Percentiles rank a stretch among this genome's conserved stretches.
Evolutionary conservation across 192 early-diverging fungal genomes (phyloP).

Genomic region (Coemansia sp.): DNA sequence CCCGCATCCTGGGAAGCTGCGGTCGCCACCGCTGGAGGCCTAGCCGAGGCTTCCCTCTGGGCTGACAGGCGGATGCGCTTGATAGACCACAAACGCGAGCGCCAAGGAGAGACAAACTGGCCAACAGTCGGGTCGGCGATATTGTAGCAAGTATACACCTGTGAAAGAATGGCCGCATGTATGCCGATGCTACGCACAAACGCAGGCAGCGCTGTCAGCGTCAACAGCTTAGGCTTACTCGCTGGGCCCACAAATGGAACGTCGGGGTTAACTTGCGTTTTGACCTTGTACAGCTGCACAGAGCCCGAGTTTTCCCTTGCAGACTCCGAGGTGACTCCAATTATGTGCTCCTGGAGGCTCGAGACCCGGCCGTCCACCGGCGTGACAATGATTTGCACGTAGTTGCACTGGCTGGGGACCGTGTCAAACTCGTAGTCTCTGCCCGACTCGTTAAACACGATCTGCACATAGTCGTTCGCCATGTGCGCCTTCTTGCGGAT

Average conservation of each 20-base stretch:
- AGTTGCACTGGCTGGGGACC: slow-evolving; percentile 94
- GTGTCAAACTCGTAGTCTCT: slow-evolving; percentile 84
- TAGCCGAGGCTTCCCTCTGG: slow-evolving; percentile 20
- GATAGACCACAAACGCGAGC: slow-evolving; percentile 89
- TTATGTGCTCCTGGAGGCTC: slow-evolving; percentile 66
- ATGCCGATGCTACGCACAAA: slow-evolving; percentile 86
- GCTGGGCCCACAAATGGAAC: slow-evolving; percentile 86
- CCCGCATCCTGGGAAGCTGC: background rate
- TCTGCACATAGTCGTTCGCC: slow-evolving; percentile 95
- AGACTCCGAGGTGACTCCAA: slow-evolving; percentile 15
- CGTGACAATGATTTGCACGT: slow-evolving; percentile 91
- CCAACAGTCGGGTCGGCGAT: slow-evolving; percentile 55
- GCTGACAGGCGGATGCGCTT: slow-evolving; percentile 65
- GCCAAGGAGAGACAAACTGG: slow-evolving; percentile 88
- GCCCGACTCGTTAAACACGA: slow-evolving; percentile 94
- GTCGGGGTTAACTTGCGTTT: slow-evolving; percentile 71
- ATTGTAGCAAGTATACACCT: slow-evolving; percentile 78
- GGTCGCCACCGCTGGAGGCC: background rate
- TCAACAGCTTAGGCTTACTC: slow-evolving; percentile 81
- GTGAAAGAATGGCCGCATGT: slow-evolving; percentile 89
- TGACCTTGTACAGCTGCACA: slow-evolving; percentile 63
- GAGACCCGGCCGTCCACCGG: slow-evolving; percentile 71
- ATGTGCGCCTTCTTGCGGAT: slow-evolving; percentile 96
- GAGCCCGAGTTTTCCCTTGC: background rate
- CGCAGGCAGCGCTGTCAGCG: slow-evolving; percentile 71